These are phyloP conservation scores for Decorospora gaudefroyi DNA, from an alignment of 2,329 filamentous ascomycete species.

Conservation along the genomic window DNA sequence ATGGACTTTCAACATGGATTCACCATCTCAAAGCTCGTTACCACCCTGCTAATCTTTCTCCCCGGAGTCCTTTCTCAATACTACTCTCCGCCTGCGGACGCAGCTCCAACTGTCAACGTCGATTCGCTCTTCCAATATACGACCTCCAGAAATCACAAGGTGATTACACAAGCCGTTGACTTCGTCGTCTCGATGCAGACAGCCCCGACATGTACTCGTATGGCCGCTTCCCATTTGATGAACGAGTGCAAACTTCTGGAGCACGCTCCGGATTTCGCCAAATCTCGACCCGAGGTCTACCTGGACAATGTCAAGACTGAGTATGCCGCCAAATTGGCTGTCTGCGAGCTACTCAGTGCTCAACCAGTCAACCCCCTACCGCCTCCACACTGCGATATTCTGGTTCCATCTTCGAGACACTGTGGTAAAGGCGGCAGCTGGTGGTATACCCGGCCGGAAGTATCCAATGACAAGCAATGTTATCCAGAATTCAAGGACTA, in stretches of 20 bases:
- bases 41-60: not conserved
- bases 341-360: constrained; percentile 64
- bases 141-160: constrained; percentile 28
- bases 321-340: constrained; percentile 65
- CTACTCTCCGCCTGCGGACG: constrained; percentile 23
- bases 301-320: constrained; percentile 56
- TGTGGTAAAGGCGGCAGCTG: constrained; percentile 31
- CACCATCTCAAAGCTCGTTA: not conserved
- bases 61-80: constrained; percentile 13
- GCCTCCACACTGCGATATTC: constrained; percentile 57
- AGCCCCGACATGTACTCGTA: constrained; percentile 54
- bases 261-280: constrained; percentile 33
- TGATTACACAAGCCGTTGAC: constrained; percentile 32
- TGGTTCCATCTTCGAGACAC: constrained; percentile 50
- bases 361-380: constrained; percentile 49
- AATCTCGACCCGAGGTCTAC: constrained; percentile 32
- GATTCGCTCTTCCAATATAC: constrained; percentile 29
- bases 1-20: not conserved
- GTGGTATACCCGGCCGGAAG: constrained; percentile 24
- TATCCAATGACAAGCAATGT: constrained; percentile 33
- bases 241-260: constrained; percentile 59
- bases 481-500: constrained; percentile 41
- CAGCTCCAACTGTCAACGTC: constrained; percentile 21
- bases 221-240: constrained; percentile 58
- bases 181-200: constrained; percentile 32